phyloP scores from a whole-genome alignment of 2,329 filamentous ascomycete species.

The Hymenoscyphus linearis region DNA sequence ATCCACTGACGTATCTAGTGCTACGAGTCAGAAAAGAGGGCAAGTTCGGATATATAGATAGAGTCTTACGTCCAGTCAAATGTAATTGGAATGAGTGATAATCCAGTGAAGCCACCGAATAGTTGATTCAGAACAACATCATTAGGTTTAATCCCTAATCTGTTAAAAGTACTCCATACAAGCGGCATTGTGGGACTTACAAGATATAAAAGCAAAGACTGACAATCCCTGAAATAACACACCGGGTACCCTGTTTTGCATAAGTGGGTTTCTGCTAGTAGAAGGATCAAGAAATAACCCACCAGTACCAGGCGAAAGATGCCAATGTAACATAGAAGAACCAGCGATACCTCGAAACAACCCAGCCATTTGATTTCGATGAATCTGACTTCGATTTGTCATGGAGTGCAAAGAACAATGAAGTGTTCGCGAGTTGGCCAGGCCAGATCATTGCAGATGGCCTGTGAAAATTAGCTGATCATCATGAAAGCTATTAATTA shows the following conservation, averaged over 20 bases:
- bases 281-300: background rate
- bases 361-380: conserved; percentile 49
- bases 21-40: conserved; percentile 29
- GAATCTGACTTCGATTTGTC: conserved; percentile 53
- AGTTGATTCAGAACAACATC: conserved; percentile 66
- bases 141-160: conserved; percentile 64
- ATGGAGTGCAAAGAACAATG: conserved; percentile 44
- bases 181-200: conserved; percentile 48
- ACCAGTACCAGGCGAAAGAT: conserved; percentile 47
- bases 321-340: conserved; percentile 36
- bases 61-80: conserved; percentile 65
- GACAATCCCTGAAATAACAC: conserved; percentile 65
- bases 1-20: conserved; percentile 17
- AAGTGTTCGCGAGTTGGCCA: conserved; percentile 16
- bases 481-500: background rate
- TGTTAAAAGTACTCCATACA: background rate
- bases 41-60: too few relatives aligned
- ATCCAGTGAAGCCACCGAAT: conserved; percentile 61
- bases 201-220: conserved; percentile 66
- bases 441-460: conserved; percentile 25
- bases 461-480: background rate
- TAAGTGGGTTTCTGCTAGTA: background rate
- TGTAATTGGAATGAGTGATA: conserved; percentile 66
- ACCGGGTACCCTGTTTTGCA: conserved; percentile 38
- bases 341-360: conserved; percentile 36